Conservation (phyloP, 1,139 yeast species). For the Yamadazyma dendronema region DNA sequence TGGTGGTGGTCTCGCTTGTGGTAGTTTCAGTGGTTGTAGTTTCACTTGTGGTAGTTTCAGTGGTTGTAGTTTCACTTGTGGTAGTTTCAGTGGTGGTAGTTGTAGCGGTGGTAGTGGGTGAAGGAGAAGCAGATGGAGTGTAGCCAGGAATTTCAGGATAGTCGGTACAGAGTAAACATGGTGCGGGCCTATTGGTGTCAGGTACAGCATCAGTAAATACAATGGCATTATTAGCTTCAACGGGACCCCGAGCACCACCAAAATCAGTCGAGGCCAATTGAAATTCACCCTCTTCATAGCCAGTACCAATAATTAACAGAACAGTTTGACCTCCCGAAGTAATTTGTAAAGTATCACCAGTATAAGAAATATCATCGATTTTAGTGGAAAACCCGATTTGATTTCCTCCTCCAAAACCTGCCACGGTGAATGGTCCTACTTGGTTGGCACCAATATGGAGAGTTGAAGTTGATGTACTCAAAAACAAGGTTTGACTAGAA, state of each 20-base stretch:
- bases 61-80: slow-evolving; percentile 4
- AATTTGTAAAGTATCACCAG: slow-evolving; percentile 9
- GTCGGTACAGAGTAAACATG: slow-evolving; percentile 1
- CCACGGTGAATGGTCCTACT: slow-evolving; percentile 20
- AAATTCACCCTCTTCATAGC: slow-evolving; percentile 17
- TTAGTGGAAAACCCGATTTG: slow-evolving; percentile 20
- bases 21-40: no score
- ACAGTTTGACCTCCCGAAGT: slow-evolving; percentile 14
- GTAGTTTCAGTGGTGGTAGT: slow-evolving; percentile 2
- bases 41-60: slow-evolving; percentile 4
- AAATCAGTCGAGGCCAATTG: slow-evolving; percentile 12
- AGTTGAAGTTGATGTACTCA: slow-evolving; percentile 18
- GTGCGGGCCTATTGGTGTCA: not conserved
- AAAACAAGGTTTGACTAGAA: slow-evolving; percentile 20
- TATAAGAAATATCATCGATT: slow-evolving; percentile 11
- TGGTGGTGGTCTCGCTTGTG: no score
- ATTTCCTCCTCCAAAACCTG: slow-evolving; percentile 29
- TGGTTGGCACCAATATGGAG: slow-evolving; percentile 18
- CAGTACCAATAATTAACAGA: slow-evolving; percentile 25
- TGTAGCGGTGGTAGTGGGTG: not conserved
- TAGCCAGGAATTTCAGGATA: not conserved
- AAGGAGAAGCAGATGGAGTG: not conserved
- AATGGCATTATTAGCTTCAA: slow-evolving; percentile 8
- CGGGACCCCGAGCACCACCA: slow-evolving; percentile 11
- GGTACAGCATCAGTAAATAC: slow-evolving; percentile 5